phyloP scores from a whole-genome alignment of 805 yeast genomes.

The Wickerhamomyces sydowiorum region DNA sequence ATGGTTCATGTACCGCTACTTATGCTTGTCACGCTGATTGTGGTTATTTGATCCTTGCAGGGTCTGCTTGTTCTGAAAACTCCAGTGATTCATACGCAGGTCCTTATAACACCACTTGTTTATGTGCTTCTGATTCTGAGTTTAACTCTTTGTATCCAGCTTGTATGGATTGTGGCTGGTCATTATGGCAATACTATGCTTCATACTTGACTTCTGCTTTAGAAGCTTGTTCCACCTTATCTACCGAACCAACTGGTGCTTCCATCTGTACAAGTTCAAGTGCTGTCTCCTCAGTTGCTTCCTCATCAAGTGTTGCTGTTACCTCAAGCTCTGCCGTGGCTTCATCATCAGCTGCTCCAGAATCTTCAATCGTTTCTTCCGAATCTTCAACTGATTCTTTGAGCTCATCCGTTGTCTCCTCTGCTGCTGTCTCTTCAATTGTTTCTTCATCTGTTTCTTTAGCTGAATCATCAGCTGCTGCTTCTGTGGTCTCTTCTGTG shows the following conservation, averaged over 20 bases:
- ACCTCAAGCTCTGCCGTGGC: conserved; percentile 5
- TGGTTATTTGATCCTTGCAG: conserved; percentile 25
- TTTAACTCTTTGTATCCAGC: conserved; percentile 11
- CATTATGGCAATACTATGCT: conserved; percentile 25
- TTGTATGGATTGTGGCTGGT: conserved; percentile 30
- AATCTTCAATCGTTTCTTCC: conserved; percentile 7
- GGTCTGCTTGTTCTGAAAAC: conserved; percentile 21
- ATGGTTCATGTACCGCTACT: conserved; percentile 13
- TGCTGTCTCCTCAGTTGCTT: conserved; percentile 9
- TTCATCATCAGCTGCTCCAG: conserved; percentile 4
- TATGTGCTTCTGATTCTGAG: conserved; percentile 9
- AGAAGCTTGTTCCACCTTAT: conserved; percentile 12
- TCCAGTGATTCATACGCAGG: conserved; percentile 8
- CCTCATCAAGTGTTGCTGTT: neutral
- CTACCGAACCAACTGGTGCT: conserved; percentile 19
- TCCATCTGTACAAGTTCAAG: conserved; percentile 7
- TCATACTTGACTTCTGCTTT: conserved; percentile 18
- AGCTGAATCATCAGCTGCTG: conserved; percentile 6
- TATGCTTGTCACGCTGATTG: conserved; percentile 22
- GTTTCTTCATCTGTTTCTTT: conserved; percentile 2
- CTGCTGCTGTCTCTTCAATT: conserved; percentile 4
- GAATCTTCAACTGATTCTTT: conserved; percentile 4
- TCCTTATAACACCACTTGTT: conserved; percentile 9
- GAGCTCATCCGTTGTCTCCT: conserved; percentile 4
- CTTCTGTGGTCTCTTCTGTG: conserved; percentile 6